phyloP scores from a whole-genome alignment of 257 asterid species.

The Solanum sparsipilum region DNA sequence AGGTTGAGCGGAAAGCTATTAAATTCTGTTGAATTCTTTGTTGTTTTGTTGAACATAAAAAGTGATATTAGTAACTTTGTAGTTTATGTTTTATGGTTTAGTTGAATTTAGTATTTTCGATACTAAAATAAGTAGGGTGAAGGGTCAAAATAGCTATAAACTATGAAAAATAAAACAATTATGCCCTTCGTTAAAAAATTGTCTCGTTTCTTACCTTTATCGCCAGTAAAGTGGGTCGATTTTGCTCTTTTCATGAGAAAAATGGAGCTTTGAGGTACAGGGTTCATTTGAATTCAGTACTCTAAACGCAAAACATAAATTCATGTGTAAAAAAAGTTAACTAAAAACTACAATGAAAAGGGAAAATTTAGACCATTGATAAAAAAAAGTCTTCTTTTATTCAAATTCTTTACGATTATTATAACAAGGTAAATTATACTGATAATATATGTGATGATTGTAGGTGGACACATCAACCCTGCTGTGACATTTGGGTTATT shows the following conservation, averaged over 20 bases:
- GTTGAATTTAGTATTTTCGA: background rate
- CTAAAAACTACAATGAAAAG: background rate
- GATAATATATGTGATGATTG: background rate
- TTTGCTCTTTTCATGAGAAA: background rate
- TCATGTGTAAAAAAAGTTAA: background rate
- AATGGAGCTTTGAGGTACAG: background rate
- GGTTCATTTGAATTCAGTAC: background rate
- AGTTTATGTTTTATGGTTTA: background rate
- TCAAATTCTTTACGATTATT: background rate
- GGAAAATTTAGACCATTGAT: background rate
- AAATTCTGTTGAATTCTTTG: background rate
- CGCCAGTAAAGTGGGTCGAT: background rate
- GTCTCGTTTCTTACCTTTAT: background rate
- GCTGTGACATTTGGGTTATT: slow-evolving; percentile 67
- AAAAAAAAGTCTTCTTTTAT: too few relatives aligned
- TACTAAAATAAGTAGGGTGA: background rate
- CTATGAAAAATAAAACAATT: background rate
- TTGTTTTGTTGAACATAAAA: background rate
- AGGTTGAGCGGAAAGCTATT: background rate
- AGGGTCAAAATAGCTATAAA: background rate
- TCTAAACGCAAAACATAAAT: background rate
- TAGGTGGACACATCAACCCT: slow-evolving; percentile 58
- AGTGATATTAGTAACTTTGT: background rate
- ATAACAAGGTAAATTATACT: background rate
- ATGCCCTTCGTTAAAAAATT: background rate